Conservation (phyloP, 2,329 filamentous ascomycete genomes). For the Fusarium tuaranense region DNA sequence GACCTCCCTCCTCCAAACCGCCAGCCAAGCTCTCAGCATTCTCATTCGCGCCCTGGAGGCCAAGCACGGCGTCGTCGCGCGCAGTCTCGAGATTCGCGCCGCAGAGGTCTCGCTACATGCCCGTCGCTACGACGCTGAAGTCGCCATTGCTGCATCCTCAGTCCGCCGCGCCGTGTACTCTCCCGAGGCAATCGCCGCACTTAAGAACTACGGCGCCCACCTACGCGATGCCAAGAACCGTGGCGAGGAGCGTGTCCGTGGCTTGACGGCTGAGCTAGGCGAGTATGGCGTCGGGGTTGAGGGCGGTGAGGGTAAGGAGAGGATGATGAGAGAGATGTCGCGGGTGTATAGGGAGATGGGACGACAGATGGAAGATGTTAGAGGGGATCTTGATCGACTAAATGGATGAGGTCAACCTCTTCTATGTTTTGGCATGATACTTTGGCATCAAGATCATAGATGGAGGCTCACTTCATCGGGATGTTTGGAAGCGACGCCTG, state of each 20-base stretch:
- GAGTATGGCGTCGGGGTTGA: constrained; percentile 62
- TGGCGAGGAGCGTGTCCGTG: constrained; percentile 57
- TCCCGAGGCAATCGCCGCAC: constrained; percentile 55
- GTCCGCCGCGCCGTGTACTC: constrained; percentile 58
- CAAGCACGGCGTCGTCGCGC: constrained; percentile 66
- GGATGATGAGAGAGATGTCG: constrained; percentile 65
- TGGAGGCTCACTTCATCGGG: not conserved
- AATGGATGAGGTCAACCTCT: constrained; percentile 26
- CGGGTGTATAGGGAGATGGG: constrained; percentile 63
- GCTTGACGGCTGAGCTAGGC: constrained; percentile 56
- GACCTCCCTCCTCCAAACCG: constrained; percentile 53
- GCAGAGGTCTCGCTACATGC: constrained; percentile 58
- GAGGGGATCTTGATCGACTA: constrained; percentile 58
- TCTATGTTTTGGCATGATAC: not conserved
- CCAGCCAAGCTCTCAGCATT: constrained; percentile 53
- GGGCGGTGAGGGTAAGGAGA: constrained; percentile 56
- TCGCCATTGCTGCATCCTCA: constrained; percentile 49
- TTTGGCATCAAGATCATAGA: not conserved
- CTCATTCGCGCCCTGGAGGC: constrained; percentile 65
- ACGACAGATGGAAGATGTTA: constrained; percentile 62
- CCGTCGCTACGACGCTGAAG: constrained; percentile 54
- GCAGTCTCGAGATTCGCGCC: constrained; percentile 64
- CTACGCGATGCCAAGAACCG: constrained; percentile 61
- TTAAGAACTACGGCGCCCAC: constrained; percentile 62
- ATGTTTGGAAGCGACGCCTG: not conserved